Evolutionary conservation across 169 alveolate genomes (phyloP), one percentile per base, ranked within the genome.

Genomic region (Eimeria acervulina): DNA sequence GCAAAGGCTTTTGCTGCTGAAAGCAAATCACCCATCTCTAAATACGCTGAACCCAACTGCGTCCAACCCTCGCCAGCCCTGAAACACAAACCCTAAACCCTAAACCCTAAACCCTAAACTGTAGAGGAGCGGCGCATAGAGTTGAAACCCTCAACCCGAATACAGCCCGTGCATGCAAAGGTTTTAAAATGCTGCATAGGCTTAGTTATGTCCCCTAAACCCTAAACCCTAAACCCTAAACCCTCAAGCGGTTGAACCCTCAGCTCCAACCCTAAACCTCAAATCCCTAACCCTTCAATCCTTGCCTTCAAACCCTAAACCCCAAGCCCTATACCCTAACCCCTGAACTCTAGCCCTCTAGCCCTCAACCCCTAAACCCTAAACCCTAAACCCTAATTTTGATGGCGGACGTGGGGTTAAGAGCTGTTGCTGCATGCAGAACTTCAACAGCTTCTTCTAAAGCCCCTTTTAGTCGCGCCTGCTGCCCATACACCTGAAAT

Each of bases 371-470:
- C 66, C n/a, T 55, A 55, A 55, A 55, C 66, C 66, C 66, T 55
- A 55, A 55, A 55, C 66, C 66, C 66, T 55, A 55, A 23, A 19
- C 26, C 17, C 15, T 55, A 23, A 7, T 13, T 55, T 19, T 55
- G 26, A 17, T 36, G 44, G 3, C 81, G 36, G 8, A 70, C 81
- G 81, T 70, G 21, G 81, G 81, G 42, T 70, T 70, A 5, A 70
- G 81, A 8, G 81, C 81, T 36, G 81, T 70, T 7, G 81, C 81
- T 28, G 81, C 81, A 70, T 70, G 81, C 81, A 70, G 42, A n/a
- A 70, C 44, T 36, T 70, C 81, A 10, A 70, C 81, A 10, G 81
- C 81, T 2, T 70, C 81, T 2, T 70, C 81, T 6, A 31, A 40
- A 40, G 81, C 38, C 23, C 81, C 81, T 1, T 36, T 36, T 2